phyloP scores from a whole-genome alignment of 345 rosid species.

The Jatropha curcas region DNA sequence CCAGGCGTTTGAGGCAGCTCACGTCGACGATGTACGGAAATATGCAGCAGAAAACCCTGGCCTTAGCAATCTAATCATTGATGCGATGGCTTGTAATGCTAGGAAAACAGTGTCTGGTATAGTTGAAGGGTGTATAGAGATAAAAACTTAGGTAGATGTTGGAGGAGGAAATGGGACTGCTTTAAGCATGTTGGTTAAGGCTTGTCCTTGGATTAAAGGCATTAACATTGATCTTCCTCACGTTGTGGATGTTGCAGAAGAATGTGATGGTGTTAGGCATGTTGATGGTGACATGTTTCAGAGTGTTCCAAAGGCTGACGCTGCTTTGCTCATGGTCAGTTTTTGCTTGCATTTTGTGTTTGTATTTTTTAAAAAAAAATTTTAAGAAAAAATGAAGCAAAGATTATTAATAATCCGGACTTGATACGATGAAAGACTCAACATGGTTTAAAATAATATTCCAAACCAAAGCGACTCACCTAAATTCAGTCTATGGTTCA shows the following conservation, averaged over 20 bases:
- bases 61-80: conserved; percentile 42
- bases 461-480: too few species aligned
- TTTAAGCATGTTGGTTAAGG: conserved; percentile 47
- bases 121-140: conserved; percentile 37
- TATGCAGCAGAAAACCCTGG: conserved; percentile 39
- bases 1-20: conserved; percentile 46
- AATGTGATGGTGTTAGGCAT: conserved; percentile 46
- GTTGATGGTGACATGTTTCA: conserved; percentile 74
- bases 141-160: conserved; percentile 60
- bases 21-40: conserved; percentile 54
- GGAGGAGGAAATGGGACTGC: conserved; percentile 73
- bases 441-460: too few species aligned
- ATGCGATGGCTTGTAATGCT: conserved; percentile 67
- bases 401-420: too few species aligned
- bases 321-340: conserved; percentile 57
- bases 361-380: too few species aligned
- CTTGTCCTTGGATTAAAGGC: conserved; percentile 59
- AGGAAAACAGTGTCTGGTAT: conserved; percentile 43
- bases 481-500: too few species aligned
- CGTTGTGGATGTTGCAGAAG: conserved; percentile 58
- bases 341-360: too few species aligned
- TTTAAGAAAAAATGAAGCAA: too few species aligned
- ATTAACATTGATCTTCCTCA: conserved; percentile 79
- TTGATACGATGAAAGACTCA: too few species aligned
- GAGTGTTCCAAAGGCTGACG: conserved; percentile 58